Percentiles rank a stretch among this genome's conserved stretches.
Evolutionary conservation across 148 eudicot genomes (phyloP).

Genomic region (Drosera capensis): DNA sequence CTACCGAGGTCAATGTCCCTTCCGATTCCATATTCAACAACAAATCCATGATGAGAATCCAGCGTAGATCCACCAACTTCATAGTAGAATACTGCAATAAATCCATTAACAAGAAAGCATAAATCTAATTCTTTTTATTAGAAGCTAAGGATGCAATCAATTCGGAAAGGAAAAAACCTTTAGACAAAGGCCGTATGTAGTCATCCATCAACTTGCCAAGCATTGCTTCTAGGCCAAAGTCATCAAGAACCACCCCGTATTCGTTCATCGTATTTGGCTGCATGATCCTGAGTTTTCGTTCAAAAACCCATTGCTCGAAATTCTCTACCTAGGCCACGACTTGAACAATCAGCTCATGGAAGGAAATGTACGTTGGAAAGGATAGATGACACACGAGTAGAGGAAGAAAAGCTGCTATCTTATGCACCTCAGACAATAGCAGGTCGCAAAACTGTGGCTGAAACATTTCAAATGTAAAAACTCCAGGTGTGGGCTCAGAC

Average conservation of each 20-base stretch:
- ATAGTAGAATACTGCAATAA: constrained; percentile 68
- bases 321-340: constrained; percentile 65
- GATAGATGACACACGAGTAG: background rate
- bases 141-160: too few species aligned
- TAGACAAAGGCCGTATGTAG: constrained; percentile 67
- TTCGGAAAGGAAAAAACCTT: constrained; percentile 26
- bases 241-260: constrained; percentile 91
- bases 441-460: constrained; percentile 71
- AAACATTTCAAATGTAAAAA: constrained; percentile 73
- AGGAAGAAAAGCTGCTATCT: constrained; percentile 5
- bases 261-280: constrained; percentile 89
- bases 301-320: constrained; percentile 72
- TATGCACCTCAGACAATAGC: constrained; percentile 64
- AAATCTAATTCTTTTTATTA: too few species aligned
- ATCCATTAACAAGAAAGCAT: constrained; percentile 1
- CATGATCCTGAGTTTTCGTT: constrained; percentile 68
- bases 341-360: constrained; percentile 24
- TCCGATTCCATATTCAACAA: constrained; percentile 78
- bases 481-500: constrained; percentile 73
- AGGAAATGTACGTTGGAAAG: constrained; percentile 15
- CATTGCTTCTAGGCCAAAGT: constrained; percentile 80
- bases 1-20: constrained; percentile 82
- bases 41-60: constrained; percentile 95
- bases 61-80: constrained; percentile 89
- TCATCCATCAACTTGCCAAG: constrained; percentile 79